Percentiles rank a stretch among this genome's conserved stretches.
Conservation (phyloP, 306 rosid genomes). For the Trifolium repens region DNA sequence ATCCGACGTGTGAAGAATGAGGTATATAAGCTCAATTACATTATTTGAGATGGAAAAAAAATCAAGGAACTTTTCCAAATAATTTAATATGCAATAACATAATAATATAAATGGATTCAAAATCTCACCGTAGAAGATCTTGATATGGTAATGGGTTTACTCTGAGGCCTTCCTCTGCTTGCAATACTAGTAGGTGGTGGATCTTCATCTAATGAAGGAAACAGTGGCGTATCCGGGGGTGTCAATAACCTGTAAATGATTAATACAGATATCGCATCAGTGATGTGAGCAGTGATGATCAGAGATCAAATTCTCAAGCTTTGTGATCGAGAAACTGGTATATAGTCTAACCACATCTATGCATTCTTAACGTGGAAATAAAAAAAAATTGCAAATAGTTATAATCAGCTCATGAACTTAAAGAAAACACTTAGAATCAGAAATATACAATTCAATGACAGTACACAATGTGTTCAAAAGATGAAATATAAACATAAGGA, state of each 20-base stretch:
- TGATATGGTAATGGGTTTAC: conserved; percentile 87
- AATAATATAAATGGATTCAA: conserved; percentile 30
- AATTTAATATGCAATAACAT: conserved; percentile 38
- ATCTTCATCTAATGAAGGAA: conserved; percentile 84
- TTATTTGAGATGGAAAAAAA: conserved; percentile 17
- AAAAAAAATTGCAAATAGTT: conserved; percentile 5
- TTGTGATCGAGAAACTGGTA: conserved; percentile 21
- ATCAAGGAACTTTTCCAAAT: background rate
- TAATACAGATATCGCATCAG: conserved; percentile 38
- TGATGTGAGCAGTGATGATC: conserved; percentile 32
- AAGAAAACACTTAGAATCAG: background rate
- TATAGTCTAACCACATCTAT: conserved; percentile 5
- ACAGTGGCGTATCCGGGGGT: conserved; percentile 88
- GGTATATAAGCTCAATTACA: conserved; percentile 35
- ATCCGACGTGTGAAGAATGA: conserved; percentile 18
- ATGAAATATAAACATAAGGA: conserved; percentile 25
- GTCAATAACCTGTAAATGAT: conserved; percentile 69
- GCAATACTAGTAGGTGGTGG: conserved; percentile 47
- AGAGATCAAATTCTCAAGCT: conserved; percentile 32
- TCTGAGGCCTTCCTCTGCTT: conserved; percentile 78
- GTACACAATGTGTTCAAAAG: background rate
- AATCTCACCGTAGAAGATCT: conserved; percentile 79
- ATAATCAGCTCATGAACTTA: background rate
- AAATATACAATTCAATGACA: conserved; percentile 16
- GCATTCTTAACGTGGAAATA: background rate